phyloP scores from a whole-genome alignment of 2,329 filamentous ascomycete species.

The Epichloe baconii region DNA sequence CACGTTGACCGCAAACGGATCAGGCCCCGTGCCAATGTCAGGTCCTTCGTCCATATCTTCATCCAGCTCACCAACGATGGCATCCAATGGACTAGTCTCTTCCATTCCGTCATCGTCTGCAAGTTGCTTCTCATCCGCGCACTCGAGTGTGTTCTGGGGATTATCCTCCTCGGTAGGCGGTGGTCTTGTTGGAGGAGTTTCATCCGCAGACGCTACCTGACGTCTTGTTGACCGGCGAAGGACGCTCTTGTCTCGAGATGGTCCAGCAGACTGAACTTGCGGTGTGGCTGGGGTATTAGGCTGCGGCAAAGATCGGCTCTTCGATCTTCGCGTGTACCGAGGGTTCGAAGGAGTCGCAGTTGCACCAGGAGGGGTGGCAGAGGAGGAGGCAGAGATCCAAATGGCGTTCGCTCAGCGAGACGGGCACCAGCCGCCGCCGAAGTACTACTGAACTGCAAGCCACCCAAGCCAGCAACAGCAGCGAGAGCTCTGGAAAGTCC shows the following conservation, averaged over 20 bases:
- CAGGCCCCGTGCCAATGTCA: slow-evolving; percentile 40
- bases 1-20: slow-evolving; percentile 78
- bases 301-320: slow-evolving; percentile 31
- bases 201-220: slow-evolving; percentile 38
- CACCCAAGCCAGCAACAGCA: slow-evolving; percentile 60
- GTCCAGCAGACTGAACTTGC: slow-evolving; percentile 28
- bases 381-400: slow-evolving; percentile 24
- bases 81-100: slow-evolving; percentile 58
- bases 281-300: slow-evolving; percentile 28
- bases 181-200: slow-evolving; percentile 34
- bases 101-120: slow-evolving; percentile 57
- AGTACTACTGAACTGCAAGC: slow-evolving; percentile 39
- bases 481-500: slow-evolving; percentile 58
- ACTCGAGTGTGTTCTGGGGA: slow-evolving; percentile 65
- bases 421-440: slow-evolving; percentile 32
- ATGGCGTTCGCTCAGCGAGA: slow-evolving; percentile 31
- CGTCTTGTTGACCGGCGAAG: slow-evolving; percentile 53
- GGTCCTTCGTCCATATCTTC: slow-evolving; percentile 66
- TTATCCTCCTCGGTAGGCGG: slow-evolving; percentile 47
- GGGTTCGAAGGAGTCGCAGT: slow-evolving; percentile 29
- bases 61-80: slow-evolving; percentile 82
- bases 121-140: slow-evolving; percentile 80
- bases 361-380: slow-evolving; percentile 9
- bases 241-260: slow-evolving; percentile 43
- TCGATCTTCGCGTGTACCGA: slow-evolving; percentile 31